phyloP scores from a whole-genome alignment of 2,329 filamentous ascomycete genomes.

The Fusarium chaquense region DNA sequence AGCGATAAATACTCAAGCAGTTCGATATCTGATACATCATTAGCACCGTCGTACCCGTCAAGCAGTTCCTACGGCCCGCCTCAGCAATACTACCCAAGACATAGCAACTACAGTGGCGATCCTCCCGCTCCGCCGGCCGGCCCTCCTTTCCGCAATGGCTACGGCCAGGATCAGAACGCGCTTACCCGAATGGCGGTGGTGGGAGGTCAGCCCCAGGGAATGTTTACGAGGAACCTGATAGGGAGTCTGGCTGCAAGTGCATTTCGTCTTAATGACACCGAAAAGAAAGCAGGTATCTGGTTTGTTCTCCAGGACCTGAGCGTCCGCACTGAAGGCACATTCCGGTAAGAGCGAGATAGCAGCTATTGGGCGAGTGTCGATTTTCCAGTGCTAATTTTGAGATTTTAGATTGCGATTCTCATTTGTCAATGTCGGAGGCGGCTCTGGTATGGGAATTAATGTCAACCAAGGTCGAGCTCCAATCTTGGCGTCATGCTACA shows the following conservation, averaged over 20 bases:
- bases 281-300: conserved; percentile 90
- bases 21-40: conserved; percentile 27
- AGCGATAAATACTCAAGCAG: neutral
- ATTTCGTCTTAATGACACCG: conserved; percentile 81
- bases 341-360: conserved; percentile 71
- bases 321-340: conserved; percentile 90
- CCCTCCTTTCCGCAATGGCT: conserved; percentile 48
- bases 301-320: conserved; percentile 96
- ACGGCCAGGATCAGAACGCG: conserved; percentile 49
- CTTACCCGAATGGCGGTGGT: conserved; percentile 53
- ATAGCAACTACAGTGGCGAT: conserved; percentile 50
- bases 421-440: conserved; percentile 84
- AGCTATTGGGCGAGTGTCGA: neutral
- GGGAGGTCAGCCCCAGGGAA: conserved; percentile 73
- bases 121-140: conserved; percentile 45
- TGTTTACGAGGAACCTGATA: conserved; percentile 96
- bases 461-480: conserved; percentile 83
- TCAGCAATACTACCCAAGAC: conserved; percentile 54
- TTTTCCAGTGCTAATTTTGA: conserved; percentile 31
- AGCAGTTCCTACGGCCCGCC: conserved; percentile 53
- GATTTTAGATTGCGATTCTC: conserved; percentile 69
- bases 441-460: conserved; percentile 53
- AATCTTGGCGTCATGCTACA: conserved; percentile 87
- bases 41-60: conserved; percentile 47
- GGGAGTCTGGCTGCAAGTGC: conserved; percentile 91